Evolutionary conservation across 139 green algal genomes (phyloP).

Genomic region (Eudorina sp.): DNA sequence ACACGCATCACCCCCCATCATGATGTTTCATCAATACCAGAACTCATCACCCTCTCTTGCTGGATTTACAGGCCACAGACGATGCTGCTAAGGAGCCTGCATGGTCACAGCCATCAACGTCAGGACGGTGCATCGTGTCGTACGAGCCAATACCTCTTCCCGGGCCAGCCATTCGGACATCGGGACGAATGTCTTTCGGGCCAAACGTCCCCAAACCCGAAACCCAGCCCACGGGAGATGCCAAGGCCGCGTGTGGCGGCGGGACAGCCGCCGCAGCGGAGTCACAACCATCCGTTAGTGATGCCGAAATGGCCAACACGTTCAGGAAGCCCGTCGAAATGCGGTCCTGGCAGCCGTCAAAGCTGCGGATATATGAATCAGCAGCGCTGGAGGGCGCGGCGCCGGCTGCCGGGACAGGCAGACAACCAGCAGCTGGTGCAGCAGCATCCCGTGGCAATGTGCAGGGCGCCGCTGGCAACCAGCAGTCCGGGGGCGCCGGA

Average conservation of each 20-base stretch:
- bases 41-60: no score
- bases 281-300: neutral
- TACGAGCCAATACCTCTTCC: constrained; percentile 42
- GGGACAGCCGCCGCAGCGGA: neutral
- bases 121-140: constrained; percentile 23
- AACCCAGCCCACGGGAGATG: neutral
- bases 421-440: no score
- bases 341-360: constrained; percentile 1
- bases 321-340: constrained; percentile 33
- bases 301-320: constrained; percentile 24
- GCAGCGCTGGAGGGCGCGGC: no score
- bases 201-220: neutral
- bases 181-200: constrained; percentile 26
- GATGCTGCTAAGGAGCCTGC: neutral
- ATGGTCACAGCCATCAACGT: constrained; percentile 24
- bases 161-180: neutral
- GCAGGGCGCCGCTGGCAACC: no score
- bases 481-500: neutral
- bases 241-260: neutral
- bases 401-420: no score
- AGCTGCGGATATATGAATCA: constrained; percentile 12
- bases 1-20: no score
- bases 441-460: no score
- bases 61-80: neutral
- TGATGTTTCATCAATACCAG: no score